Conservation (phyloP, 2,329 filamentous ascomycete genomes). For the Magnaporthiopsis incrustans region DNA sequence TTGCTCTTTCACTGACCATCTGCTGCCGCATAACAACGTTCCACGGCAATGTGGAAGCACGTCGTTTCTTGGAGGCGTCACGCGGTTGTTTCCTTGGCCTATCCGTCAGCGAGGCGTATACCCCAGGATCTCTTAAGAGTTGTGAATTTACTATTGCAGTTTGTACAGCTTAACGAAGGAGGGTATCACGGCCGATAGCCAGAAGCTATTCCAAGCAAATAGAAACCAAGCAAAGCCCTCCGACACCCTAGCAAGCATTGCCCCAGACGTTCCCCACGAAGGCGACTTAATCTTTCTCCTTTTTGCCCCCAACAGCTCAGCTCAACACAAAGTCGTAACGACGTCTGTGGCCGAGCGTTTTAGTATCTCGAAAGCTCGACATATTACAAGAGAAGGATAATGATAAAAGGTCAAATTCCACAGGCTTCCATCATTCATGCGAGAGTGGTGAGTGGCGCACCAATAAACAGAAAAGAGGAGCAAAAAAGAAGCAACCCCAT, state of each 20-base stretch:
- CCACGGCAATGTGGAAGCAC: too few species aligned
- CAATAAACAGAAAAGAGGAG: background rate
- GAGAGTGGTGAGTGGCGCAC: background rate
- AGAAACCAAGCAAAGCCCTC: background rate
- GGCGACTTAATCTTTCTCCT: background rate
- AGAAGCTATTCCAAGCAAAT: background rate
- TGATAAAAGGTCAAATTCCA: background rate
- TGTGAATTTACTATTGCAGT: background rate
- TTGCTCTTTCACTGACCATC: too few species aligned
- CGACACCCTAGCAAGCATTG: background rate
- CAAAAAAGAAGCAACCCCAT: background rate
- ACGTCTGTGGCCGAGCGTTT: background rate
- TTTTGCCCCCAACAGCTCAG: background rate
- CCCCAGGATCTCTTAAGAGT: background rate
- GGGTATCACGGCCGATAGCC: background rate
- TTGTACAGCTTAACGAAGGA: background rate
- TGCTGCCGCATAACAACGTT: too few species aligned
- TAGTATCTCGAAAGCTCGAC: background rate
- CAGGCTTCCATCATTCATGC: slow-evolving; percentile 4
- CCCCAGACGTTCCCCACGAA: background rate
- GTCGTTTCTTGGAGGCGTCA: too few species aligned
- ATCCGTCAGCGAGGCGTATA: too few species aligned
- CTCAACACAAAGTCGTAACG: background rate
- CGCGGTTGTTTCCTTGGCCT: too few species aligned
- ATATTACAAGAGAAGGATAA: background rate